Evolutionary conservation across 2,329 filamentous ascomycete genomes (phyloP).

Genomic region (Penicillium concentricum): DNA sequence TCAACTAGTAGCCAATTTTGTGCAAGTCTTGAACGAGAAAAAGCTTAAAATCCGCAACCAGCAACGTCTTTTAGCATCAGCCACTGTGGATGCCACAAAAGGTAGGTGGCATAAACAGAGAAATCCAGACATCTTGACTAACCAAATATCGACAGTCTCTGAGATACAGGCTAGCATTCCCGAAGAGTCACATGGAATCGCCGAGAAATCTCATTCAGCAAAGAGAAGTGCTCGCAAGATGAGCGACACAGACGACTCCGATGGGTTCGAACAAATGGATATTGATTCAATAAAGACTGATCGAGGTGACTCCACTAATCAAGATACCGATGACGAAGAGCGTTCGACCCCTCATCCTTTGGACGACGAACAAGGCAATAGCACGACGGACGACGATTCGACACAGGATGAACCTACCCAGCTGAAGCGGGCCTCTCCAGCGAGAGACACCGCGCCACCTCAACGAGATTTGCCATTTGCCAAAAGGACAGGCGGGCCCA

Average conservation of each 20-base stretch:
- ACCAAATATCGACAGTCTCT: slow-evolving; percentile 21
- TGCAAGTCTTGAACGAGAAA: slow-evolving; percentile 60
- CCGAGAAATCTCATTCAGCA: slow-evolving; percentile 12
- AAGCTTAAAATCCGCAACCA: slow-evolving; percentile 65
- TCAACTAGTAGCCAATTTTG: slow-evolving; percentile 58
- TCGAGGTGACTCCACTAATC: slow-evolving; percentile 12
- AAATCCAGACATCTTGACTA: neutral
- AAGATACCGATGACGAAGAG: slow-evolving; percentile 28
- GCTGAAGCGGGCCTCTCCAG: neutral
- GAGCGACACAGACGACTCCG: slow-evolving; percentile 28
- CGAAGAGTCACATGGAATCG: slow-evolving; percentile 11
- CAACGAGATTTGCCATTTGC: slow-evolving; percentile 45
- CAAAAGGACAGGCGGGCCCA: slow-evolving; percentile 14
- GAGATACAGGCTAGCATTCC: slow-evolving; percentile 24
- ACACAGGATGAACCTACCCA: neutral
- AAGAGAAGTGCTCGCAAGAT: slow-evolving; percentile 32
- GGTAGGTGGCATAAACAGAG: slow-evolving; percentile 22
- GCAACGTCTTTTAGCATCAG: slow-evolving; percentile 54
- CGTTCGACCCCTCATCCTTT: slow-evolving; percentile 32
- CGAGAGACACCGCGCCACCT: slow-evolving; percentile 28
- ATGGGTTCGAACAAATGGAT: slow-evolving; percentile 41
- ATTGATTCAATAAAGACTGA: slow-evolving; percentile 23
- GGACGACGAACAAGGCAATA: slow-evolving; percentile 35
- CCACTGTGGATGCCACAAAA: slow-evolving; percentile 45
- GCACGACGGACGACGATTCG: slow-evolving; percentile 32